Evolutionary conservation across 2,329 filamentous ascomycete genomes (phyloP).

Genomic region (Colletotrichum falcatum): DNA sequence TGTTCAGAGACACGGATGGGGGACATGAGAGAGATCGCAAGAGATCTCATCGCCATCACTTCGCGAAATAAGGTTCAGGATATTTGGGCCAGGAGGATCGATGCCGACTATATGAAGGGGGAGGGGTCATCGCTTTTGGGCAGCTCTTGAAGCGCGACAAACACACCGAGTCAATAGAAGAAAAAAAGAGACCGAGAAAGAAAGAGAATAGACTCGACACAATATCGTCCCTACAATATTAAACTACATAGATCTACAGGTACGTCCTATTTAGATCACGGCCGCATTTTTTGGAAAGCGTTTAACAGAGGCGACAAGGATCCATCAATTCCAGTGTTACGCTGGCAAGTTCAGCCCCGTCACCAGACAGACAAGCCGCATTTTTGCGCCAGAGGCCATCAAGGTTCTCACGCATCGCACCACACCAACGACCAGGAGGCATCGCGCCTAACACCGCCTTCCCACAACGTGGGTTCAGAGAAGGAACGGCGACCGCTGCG

Average conservation of each 20-base stretch:
- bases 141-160: not conserved
- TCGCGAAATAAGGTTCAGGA: constrained; percentile 10
- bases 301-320: constrained; percentile 36
- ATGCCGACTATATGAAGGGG: constrained; percentile 18
- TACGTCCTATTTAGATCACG: constrained; percentile 28
- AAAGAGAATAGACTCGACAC: not conserved
- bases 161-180: constrained; percentile 10
- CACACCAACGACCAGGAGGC: constrained; percentile 9
- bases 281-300: constrained; percentile 14
- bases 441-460: constrained; percentile 37
- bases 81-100: not conserved
- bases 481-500: not conserved
- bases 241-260: not conserved
- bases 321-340: constrained; percentile 24
- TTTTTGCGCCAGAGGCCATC: constrained; percentile 40
- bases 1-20: constrained; percentile 8
- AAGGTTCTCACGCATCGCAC: constrained; percentile 37
- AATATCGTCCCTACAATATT: constrained; percentile 5
- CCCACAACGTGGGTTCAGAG: constrained; percentile 19
- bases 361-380: constrained; percentile 36
- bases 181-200: not conserved
- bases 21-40: constrained; percentile 2
- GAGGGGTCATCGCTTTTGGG: not conserved
- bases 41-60: not conserved
- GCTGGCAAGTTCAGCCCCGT: constrained; percentile 37